Evolutionary conservation across 2,329 filamentous ascomycete species (phyloP), one percentile per base, ranked within the genome.

Genomic region (Trichoderma aggressivum): DNA sequence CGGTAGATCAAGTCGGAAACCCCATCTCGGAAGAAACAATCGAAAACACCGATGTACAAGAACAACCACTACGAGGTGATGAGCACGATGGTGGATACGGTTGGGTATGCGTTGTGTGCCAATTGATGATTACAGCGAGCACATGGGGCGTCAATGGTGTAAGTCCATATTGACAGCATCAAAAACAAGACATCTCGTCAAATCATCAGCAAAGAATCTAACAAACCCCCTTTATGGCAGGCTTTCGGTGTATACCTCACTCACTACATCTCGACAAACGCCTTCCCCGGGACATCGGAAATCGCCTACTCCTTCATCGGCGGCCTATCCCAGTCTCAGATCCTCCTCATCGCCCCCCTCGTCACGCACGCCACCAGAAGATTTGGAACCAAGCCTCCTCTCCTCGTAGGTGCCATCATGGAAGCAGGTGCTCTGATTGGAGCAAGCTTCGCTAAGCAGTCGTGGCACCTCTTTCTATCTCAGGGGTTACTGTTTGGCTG

Each of bases 281-380:
- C 82, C 64, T 89, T 86, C 72, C 82, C 86, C 0, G 82, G 82
- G 2, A 86, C 87, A 0, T 86, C 85, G 0, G 80, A 82, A 3
- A 81, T 90, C 0, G 82, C 88, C 26, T 90, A 86, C 73, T 88
- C 88, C 30, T 86, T 90, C 72, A 83, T 91, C 21, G 89, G 89
- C 28, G 86, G 86, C 0, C 82, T 91, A 0, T 86, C 83, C 39
- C 86, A 89, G 70, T 85, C 84, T 1, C 80, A 78, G 56, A 76
- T 78, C 3, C 77, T 83, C 58, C 72, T 83, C 5, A 74, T 83
- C 16, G 79, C 85, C 24, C 86, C 87, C 5, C 64, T 83, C 0
- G 76, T 77, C 3, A 77, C 78, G 0, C 71, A 78, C 21, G 69
- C 73, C 11, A 77, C 77, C 7, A 74, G 74, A 12, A 71, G 75